A percentile compares a stretch with the other conserved stretches of the same genome.
Evolutionary conservation across 768 basidiomycete species (phyloP).

Genomic region (Psilocybe subaeruginosa): DNA sequence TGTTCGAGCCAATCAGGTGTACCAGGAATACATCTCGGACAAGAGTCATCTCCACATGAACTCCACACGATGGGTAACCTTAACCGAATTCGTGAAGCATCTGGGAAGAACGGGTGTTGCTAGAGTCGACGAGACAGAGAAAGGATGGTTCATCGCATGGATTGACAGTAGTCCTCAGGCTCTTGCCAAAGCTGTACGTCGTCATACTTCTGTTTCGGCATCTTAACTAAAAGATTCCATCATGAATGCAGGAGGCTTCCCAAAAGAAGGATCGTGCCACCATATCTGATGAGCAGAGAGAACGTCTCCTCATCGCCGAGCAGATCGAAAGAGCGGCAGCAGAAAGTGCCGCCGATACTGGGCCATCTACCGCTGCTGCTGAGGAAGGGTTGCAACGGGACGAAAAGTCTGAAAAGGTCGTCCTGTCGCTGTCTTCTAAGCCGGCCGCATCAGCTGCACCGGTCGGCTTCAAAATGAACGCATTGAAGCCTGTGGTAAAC

Average conservation of each 20-base stretch:
- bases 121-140: constrained; percentile 97
- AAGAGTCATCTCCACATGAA: constrained; percentile 98
- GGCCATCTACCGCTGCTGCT: constrained; percentile 39
- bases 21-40: constrained; percentile 97
- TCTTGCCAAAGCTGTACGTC: constrained; percentile 79
- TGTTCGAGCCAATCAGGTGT: constrained; percentile 92
- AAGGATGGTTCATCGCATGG: constrained; percentile 98
- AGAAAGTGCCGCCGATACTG: constrained; percentile 42
- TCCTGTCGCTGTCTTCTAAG: constrained; percentile 72
- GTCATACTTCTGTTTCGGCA: not conserved
- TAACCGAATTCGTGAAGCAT: constrained; percentile 94
- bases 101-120: constrained; percentile 86
- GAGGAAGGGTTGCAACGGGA: constrained; percentile 74
- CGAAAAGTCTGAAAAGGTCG: constrained; percentile 73
- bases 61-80: constrained; percentile 94
- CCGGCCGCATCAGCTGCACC: constrained; percentile 38
- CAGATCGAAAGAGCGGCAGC: constrained; percentile 88
- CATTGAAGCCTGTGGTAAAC: constrained; percentile 59
- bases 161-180: constrained; percentile 96
- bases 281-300: constrained; percentile 93
- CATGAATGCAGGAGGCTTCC: constrained; percentile 63
- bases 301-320: constrained; percentile 85
- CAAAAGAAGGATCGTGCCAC: constrained; percentile 92
- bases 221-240: not conserved
- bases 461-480: constrained; percentile 62